phyloP scores from a whole-genome alignment of 108 stramenopile genomes.

The Craspedostauros australis region DNA sequence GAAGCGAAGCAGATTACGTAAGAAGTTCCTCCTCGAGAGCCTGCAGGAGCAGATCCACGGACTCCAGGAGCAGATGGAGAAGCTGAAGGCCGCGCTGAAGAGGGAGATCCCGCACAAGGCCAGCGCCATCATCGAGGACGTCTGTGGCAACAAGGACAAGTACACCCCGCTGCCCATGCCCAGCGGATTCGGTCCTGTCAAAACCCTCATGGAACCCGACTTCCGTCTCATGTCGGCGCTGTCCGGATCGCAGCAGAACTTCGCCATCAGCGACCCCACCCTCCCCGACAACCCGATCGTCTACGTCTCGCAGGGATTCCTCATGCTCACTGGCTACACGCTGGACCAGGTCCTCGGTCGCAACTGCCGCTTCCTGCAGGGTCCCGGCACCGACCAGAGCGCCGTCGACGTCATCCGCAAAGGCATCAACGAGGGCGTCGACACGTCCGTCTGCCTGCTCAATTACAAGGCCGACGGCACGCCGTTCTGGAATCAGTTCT shows the following conservation, averaged over 20 bases:
- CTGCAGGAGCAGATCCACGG: conserved; percentile 93
- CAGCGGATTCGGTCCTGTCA: conserved; percentile 86
- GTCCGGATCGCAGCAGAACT: conserved; percentile 92
- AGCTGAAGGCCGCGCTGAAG: conserved; percentile 56
- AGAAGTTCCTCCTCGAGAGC: conserved; percentile 94
- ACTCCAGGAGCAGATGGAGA: conserved; percentile 74
- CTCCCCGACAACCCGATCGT: conserved; percentile 97
- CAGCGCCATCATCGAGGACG: conserved; percentile 29
- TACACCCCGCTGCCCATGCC: conserved; percentile 85
- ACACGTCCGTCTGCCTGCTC: conserved; percentile 81
- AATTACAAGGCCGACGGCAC: conserved; percentile 95
- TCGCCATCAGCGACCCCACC: conserved; percentile 94
- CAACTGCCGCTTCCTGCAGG: conserved; percentile 97
- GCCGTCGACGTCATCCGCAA: conserved; percentile 83
- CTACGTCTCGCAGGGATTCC: conserved; percentile 88
- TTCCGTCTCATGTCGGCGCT: conserved; percentile 82
- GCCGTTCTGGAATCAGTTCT: conserved; percentile 98
- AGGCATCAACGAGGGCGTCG: conserved; percentile 78
- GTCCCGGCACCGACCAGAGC: conserved; percentile 87
- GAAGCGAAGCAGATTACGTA: conserved; percentile 92
- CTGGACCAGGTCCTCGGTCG: conserved; percentile 90
- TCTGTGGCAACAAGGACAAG: conserved; percentile 56
- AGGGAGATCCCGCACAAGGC: conserved; percentile 54
- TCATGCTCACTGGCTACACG: conserved; percentile 93
- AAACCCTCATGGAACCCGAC: conserved; percentile 89